A percentile compares a stretch with the other conserved stretches of the same genome.
These are phyloP conservation scores for Salix dunnii DNA, from an alignment of 345 rosid species.

Conservation along the genomic window DNA sequence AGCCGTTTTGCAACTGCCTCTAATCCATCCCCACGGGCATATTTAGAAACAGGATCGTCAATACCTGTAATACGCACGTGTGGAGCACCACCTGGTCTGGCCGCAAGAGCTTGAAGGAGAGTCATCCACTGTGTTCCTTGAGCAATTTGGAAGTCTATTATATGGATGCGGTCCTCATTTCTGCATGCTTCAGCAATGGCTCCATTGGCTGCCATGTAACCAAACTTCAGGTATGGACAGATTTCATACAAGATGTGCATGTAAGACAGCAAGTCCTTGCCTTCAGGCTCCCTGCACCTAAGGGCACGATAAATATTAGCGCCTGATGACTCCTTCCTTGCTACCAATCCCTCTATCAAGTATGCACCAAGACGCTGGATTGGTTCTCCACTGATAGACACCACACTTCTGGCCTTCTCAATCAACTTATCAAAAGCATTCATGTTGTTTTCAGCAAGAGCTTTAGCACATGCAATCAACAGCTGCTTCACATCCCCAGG, in stretches of 20 bases:
- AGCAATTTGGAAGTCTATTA: slow-evolving; percentile 63
- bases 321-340: slow-evolving; percentile 53
- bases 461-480: slow-evolving; percentile 57
- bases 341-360: slow-evolving; percentile 65
- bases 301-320: slow-evolving; percentile 44
- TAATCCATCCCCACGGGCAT: slow-evolving; percentile 52
- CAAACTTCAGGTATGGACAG: slow-evolving; percentile 72
- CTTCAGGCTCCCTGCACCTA: slow-evolving; percentile 53
- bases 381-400: slow-evolving; percentile 54
- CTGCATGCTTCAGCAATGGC: slow-evolving; percentile 79
- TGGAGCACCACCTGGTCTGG: slow-evolving; percentile 64
- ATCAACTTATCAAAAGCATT: slow-evolving; percentile 42
- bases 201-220: slow-evolving; percentile 79
- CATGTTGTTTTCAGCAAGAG: slow-evolving; percentile 42
- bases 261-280: slow-evolving; percentile 61
- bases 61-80: slow-evolving; percentile 68
- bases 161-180: slow-evolving; percentile 53
- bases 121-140: slow-evolving; percentile 76
- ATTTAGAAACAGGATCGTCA: slow-evolving; percentile 48
- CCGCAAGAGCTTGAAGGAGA: slow-evolving; percentile 66
- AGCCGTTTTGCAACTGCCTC: slow-evolving; percentile 47
- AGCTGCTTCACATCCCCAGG: slow-evolving; percentile 44
- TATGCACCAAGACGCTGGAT: slow-evolving; percentile 69
- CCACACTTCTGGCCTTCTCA: slow-evolving; percentile 41
- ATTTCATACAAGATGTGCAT: slow-evolving; percentile 62